Evolutionary conservation across 768 basidiomycete genomes (phyloP).

Genomic region (Amanita inopinata): DNA sequence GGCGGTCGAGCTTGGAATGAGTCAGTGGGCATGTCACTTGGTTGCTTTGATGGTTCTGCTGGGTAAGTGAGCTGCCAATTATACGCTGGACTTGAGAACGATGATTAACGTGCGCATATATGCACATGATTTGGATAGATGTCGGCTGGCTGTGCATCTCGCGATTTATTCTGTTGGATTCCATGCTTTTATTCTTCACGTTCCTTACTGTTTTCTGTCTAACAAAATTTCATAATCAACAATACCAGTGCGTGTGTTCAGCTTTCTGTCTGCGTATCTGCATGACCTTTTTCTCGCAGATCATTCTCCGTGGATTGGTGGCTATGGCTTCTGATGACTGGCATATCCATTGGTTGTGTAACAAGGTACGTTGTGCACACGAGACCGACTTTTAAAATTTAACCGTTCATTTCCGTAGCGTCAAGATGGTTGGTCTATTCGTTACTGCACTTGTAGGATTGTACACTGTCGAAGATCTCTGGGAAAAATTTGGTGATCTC

Average conservation of each 20-base stretch:
- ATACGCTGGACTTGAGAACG: too few relatives aligned
- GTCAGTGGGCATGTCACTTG: constrained; percentile 79
- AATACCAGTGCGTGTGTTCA: constrained; percentile 62
- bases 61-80: constrained; percentile 61
- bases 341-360: constrained; percentile 93
- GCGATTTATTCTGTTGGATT: constrained; percentile 94
- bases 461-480: constrained; percentile 96
- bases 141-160: constrained; percentile 96
- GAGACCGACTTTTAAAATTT: not conserved
- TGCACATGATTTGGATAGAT: too few relatives aligned
- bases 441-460: constrained; percentile 90
- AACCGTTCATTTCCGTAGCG: constrained; percentile 32
- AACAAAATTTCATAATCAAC: constrained; percentile 95
- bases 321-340: constrained; percentile 89
- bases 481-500: constrained; percentile 96
- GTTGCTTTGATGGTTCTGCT: constrained; percentile 90
- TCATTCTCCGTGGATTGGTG: constrained; percentile 97
- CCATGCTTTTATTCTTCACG: constrained; percentile 99
- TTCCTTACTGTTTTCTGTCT: constrained; percentile 93
- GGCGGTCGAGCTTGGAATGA: constrained; percentile 89
- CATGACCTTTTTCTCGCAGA: constrained; percentile 28
- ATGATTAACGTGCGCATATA: too few relatives aligned
- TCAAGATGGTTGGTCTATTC: constrained; percentile 95
- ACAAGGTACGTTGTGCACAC: constrained; percentile 47
- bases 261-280: constrained; percentile 1